A percentile compares a stretch with the other conserved stretches of the same genome.
phyloP scores from a whole-genome alignment of 106 monocot species.

The Dendrobium nobile region DNA sequence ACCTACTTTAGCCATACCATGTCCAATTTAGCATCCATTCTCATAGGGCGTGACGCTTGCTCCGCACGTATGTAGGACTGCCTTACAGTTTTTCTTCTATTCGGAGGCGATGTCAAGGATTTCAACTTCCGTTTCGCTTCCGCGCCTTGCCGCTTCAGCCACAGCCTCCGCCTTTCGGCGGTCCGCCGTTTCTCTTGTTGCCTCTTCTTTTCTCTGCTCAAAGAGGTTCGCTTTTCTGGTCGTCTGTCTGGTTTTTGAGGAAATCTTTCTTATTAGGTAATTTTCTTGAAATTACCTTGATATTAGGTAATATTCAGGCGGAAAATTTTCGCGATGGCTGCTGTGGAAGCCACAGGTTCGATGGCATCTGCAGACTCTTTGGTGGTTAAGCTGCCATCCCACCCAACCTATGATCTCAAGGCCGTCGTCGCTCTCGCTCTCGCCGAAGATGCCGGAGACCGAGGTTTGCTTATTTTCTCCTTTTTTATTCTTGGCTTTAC shows the following conservation, averaged over 20 bases:
- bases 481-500: not conserved
- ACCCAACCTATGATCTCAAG: slow-evolving; percentile 92
- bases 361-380: slow-evolving; percentile 14
- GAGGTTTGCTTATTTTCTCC: slow-evolving; percentile 31
- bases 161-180: not conserved
- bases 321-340: slow-evolving; percentile 16
- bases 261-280: not conserved
- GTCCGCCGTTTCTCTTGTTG: not conserved
- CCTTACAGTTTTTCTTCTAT: too few species aligned
- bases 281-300: not conserved
- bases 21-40: too few species aligned
- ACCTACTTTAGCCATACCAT: too few species aligned
- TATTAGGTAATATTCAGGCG: slow-evolving; percentile 14
- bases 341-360: slow-evolving; percentile 1
- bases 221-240: not conserved
- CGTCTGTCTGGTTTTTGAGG: not conserved
- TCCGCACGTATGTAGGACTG: too few species aligned
- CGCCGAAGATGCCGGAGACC: slow-evolving; percentile 85
- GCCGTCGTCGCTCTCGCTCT: slow-evolving; percentile 73
- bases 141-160: not conserved
- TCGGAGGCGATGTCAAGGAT: too few species aligned
- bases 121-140: not conserved
- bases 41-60: too few species aligned
- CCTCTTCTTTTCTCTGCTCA: not conserved
- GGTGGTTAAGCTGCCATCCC: slow-evolving; percentile 63